Conservation (phyloP, 1,284 basidiomycete species). For the Moesziomyces antarcticus region DNA sequence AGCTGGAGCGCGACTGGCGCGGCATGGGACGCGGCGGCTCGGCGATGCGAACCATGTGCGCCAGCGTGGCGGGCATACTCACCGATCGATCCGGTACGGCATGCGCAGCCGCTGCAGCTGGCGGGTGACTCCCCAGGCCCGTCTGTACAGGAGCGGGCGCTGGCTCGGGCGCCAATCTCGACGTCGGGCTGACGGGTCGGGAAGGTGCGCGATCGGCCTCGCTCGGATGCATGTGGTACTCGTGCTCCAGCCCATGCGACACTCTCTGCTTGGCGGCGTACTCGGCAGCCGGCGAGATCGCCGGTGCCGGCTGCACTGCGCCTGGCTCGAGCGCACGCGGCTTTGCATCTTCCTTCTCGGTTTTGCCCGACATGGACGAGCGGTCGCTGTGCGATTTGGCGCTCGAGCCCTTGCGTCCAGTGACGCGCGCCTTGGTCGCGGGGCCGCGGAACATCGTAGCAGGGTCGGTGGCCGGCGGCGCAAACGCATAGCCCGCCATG, state of each 20-base stretch:
- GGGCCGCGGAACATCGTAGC: conserved; percentile 13
- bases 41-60: conserved; percentile 22
- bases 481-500: conserved; percentile 23
- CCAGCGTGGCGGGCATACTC: conserved; percentile 22
- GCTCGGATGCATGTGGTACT: conserved; percentile 2
- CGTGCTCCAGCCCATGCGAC: conserved; percentile 29
- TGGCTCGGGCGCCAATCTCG: not conserved
- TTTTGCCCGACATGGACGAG: conserved; percentile 14
- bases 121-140: conserved; percentile 2
- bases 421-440: conserved; percentile 15
- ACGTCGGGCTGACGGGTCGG: conserved; percentile 26
- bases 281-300: conserved; percentile 20
- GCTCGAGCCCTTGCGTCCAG: conserved; percentile 13
- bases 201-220: conserved; percentile 3
- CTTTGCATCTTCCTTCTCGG: conserved; percentile 9
- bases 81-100: conserved; percentile 16
- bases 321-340: not conserved
- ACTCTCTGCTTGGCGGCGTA: conserved; percentile 23
- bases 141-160: not conserved
- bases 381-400: conserved; percentile 19
- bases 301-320: not conserved
- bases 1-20: conserved; percentile 6
- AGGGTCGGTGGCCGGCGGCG: conserved; percentile 9
- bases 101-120: not conserved
- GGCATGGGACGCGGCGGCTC: conserved; percentile 15